phyloP scores from a whole-genome alignment of 169 alveolate genomes.

The Amoebophrya sp. region DNA sequence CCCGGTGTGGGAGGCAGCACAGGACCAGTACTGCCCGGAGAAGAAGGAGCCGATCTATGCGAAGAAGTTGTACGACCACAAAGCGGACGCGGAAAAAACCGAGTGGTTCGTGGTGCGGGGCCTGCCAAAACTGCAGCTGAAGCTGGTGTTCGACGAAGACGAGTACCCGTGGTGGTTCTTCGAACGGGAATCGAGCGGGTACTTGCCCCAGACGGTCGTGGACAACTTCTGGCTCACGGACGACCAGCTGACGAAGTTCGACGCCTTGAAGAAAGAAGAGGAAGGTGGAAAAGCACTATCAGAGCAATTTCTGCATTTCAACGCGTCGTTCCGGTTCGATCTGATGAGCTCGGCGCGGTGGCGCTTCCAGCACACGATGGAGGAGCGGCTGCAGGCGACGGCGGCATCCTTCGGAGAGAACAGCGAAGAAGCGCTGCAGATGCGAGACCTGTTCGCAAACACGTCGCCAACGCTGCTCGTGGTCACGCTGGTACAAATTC shows the following conservation, averaged over 20 bases:
- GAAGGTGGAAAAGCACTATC: background rate
- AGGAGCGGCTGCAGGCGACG: constrained; percentile 15
- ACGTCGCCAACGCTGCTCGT: constrained; percentile 17
- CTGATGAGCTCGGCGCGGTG: constrained; percentile 27
- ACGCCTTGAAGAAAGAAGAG: background rate
- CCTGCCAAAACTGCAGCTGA: too few species aligned
- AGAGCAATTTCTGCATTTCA: too few species aligned
- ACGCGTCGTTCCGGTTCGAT: constrained; percentile 14
- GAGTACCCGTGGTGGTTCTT: too few species aligned
- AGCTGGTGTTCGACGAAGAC: too few species aligned
- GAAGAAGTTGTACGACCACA: too few species aligned
- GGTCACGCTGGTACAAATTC: constrained; percentile 17
- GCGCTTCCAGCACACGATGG: constrained; percentile 27
- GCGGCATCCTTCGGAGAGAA: constrained; percentile 14
- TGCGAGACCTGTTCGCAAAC: constrained; percentile 28
- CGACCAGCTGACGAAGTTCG: constrained; percentile 24
- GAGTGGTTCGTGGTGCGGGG: too few species aligned
- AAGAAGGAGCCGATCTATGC: too few species aligned
- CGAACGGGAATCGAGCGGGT: too few species aligned
- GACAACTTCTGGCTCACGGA: constrained; percentile 28
- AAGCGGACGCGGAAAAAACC: too few species aligned
- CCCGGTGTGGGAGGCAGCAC: too few species aligned
- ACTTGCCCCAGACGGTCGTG: constrained; percentile 5
- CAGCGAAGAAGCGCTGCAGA: constrained; percentile 17
- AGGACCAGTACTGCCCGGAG: too few species aligned